phyloP scores from a whole-genome alignment of 768 basidiomycete genomes.

The Russula virescens region DNA sequence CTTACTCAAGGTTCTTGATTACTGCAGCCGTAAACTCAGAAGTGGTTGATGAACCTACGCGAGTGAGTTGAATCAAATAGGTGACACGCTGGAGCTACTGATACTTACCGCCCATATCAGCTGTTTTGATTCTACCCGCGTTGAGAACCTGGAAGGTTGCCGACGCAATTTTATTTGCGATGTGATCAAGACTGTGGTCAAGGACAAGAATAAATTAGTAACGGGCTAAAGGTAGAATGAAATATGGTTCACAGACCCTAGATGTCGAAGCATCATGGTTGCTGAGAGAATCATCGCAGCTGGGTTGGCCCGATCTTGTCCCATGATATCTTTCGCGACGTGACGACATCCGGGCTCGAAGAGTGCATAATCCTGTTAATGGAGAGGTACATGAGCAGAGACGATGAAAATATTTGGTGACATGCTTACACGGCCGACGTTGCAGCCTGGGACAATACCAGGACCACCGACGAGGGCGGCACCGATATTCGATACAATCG shows the following conservation, averaged over 20 bases:
- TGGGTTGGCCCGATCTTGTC: constrained; percentile 92
- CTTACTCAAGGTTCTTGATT: constrained; percentile 64
- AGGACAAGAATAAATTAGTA: constrained; percentile 3
- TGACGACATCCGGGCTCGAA: constrained; percentile 99
- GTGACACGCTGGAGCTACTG: background rate
- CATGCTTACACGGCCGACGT: constrained; percentile 77
- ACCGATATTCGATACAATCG: constrained; percentile 97
- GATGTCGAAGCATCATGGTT: constrained; percentile 95
- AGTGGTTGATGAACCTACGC: constrained; percentile 76
- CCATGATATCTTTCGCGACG: constrained; percentile 93
- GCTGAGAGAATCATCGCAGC: constrained; percentile 96
- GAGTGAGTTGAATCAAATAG: constrained; percentile 17
- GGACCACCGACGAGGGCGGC: constrained; percentile 98
- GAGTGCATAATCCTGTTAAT: constrained; percentile 80
- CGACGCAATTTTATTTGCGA: constrained; percentile 89
- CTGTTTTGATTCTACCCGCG: constrained; percentile 81
- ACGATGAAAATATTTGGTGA: background rate
- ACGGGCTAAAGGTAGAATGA: constrained; percentile 15
- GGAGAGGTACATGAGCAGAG: background rate
- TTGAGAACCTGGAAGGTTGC: constrained; percentile 93
- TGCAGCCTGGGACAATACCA: constrained; percentile 96
- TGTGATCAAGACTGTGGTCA: constrained; percentile 68
- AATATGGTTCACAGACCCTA: constrained; percentile 57
- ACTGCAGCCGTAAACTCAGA: constrained; percentile 93
- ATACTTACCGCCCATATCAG: constrained; percentile 87